Conservation (phyloP, 1,284 basidiomycete genomes). For the Agroathelia rolfsii region DNA sequence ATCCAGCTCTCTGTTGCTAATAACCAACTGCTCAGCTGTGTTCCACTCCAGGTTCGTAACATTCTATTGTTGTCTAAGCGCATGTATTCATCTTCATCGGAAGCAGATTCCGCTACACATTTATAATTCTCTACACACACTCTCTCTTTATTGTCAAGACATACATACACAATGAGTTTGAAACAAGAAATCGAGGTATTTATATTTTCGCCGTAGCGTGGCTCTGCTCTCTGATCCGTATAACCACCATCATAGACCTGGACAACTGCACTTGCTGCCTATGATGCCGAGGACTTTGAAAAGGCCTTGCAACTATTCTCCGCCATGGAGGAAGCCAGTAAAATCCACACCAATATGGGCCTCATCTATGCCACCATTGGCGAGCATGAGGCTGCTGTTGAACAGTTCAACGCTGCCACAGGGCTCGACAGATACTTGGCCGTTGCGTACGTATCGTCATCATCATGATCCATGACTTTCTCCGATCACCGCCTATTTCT, state of each 20-base stretch:
- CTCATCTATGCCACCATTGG: conserved; percentile 53
- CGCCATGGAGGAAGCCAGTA: conserved; percentile 44
- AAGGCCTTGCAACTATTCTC: conserved; percentile 40
- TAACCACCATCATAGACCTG: conserved; percentile 38
- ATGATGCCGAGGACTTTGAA: conserved; percentile 47
- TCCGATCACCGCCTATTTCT: background rate
- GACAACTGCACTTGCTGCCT: conserved; percentile 46
- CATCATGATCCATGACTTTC: background rate
- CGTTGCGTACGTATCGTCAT: conserved; percentile 33
- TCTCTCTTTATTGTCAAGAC: too few relatives aligned
- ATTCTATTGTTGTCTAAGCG: too few relatives aligned
- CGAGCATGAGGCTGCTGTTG: conserved; percentile 43
- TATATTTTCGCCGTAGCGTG: too few relatives aligned
- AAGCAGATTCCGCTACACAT: too few relatives aligned
- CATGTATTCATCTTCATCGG: too few relatives aligned
- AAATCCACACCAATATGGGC: conserved; percentile 55
- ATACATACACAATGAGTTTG: too few relatives aligned
- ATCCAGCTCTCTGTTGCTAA: too few relatives aligned
- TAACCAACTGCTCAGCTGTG: too few relatives aligned
- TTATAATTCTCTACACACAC: too few relatives aligned
- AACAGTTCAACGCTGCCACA: conserved; percentile 41
- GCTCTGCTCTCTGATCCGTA: too few relatives aligned
- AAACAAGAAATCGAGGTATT: too few relatives aligned
- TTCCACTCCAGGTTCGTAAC: too few relatives aligned
- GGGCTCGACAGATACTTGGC: conserved; percentile 49